Evolutionary conservation across 2,329 filamentous ascomycete genomes (phyloP), one percentile per base, ranked within the genome.

Genomic region (Alternaria incomplexa): DNA sequence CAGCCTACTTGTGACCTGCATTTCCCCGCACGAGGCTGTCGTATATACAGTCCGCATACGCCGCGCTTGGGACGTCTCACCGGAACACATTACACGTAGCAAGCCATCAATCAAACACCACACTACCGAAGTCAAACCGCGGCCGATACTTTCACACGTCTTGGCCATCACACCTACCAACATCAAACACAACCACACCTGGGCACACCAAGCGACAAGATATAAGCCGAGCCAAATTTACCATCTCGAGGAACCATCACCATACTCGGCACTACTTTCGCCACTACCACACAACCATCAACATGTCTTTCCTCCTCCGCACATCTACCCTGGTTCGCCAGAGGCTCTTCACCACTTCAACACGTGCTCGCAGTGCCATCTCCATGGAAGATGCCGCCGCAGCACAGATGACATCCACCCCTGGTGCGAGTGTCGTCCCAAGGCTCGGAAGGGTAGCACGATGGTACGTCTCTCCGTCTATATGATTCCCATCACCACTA

Each of bases 361-460:
- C 74, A 67, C 69, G 72, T 62, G 63, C 69, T 57, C 69, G 68
- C 55, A 62, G 70, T 43, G 63, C 68, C 57, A 62, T 78, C 44
- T 68, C 73, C 10, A 63, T 76, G 51, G 62, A 71, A 57, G 64
- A 70, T 60, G 66, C 67, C 4, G 63, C 74, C 47, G 60, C 73
- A 46, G 67, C 72, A 62, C 69, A 74, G 12, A 63, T 77, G 56
- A 65, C 71, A 23, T 66, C 69, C 47, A 64, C 69, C 10, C 46
- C 59, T 15, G 68, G 63, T 40, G 64, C 59, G 26, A 70, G 62
- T 47, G 65, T 71, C 26, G 67, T 74, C n/a, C 75, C 74, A 26
- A 73, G 71, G 56, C 73, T 78, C 46, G 77, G 76, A 63, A 70
- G 66, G 20, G 69, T 79, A 60, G 75, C 71, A 61, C 66, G 62